phyloP scores from a whole-genome alignment of 768 basidiomycete species.

The Xerocomellus amylosporus region DNA sequence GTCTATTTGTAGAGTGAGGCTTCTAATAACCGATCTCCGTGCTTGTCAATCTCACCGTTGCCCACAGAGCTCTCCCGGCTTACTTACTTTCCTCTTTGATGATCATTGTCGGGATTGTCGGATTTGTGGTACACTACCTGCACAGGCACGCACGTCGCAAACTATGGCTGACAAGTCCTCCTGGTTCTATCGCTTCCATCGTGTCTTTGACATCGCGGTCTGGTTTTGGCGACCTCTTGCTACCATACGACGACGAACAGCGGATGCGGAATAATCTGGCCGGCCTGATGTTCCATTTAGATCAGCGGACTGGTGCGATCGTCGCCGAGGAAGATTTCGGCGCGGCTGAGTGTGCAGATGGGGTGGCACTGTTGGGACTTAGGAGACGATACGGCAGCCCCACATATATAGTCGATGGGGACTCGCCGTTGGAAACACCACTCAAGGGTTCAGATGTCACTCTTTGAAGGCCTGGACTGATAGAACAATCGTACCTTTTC shows the following conservation, averaged over 20 bases:
- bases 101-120: conserved; percentile 47
- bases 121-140: conserved; percentile 45
- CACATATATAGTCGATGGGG: neutral
- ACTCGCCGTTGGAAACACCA: neutral
- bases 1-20: conserved; percentile 59
- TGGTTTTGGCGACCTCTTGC: conserved; percentile 59
- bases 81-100: conserved; percentile 49
- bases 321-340: conserved; percentile 48
- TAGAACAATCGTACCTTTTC: neutral
- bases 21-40: neutral
- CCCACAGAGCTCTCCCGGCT: conserved; percentile 48
- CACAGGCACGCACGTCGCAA: conserved; percentile 46
- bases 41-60: neutral
- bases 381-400: conserved; percentile 5
- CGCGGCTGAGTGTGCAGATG: conserved; percentile 5
- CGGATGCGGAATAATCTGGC: conserved; percentile 47
- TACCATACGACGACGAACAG: conserved; percentile 52
- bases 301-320: conserved; percentile 59
- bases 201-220: conserved; percentile 57
- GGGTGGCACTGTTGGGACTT: conserved; percentile 13
- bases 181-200: conserved; percentile 58
- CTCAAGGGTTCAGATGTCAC: neutral
- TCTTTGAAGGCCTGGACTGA: neutral
- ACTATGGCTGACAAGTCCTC: conserved; percentile 51
- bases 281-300: conserved; percentile 53